Conservation (phyloP, 2,329 filamentous ascomycete genomes). For the Berkeleyomyces rouxiae region DNA sequence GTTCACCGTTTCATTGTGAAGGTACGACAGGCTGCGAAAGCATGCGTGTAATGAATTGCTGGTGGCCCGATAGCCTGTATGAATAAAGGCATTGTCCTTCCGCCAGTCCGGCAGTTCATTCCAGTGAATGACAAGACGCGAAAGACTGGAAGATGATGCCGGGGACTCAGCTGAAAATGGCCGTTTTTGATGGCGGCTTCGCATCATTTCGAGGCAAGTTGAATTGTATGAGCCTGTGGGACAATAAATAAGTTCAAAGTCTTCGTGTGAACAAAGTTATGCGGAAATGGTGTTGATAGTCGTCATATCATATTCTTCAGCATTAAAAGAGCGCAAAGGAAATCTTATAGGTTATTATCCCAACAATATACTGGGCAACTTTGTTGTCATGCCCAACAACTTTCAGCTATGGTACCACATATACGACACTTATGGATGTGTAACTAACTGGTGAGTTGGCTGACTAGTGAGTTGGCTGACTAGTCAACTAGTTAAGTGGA, state of each 20-base stretch:
- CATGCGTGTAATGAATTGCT: slow-evolving; percentile 31
- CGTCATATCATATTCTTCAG: too few species aligned
- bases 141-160: neutral
- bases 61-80: slow-evolving; percentile 34
- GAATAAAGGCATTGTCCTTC: slow-evolving; percentile 42
- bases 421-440: too few species aligned
- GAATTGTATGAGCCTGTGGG: neutral
- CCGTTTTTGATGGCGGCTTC: neutral
- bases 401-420: too few species aligned
- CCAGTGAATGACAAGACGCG: slow-evolving; percentile 24
- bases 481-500: too few species aligned
- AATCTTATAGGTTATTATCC: too few species aligned
- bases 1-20: slow-evolving; percentile 48
- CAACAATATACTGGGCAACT: too few species aligned
- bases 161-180: neutral
- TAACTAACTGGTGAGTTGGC: too few species aligned
- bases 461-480: too few species aligned
- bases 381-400: too few species aligned
- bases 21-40: slow-evolving; percentile 31
- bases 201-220: neutral
- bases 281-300: too few species aligned
- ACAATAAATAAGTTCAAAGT: neutral
- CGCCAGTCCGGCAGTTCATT: slow-evolving; percentile 42
- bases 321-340: too few species aligned
- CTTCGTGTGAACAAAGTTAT: too few species aligned